Base-by-base conservation (phyloP, 2,329 filamentous ascomycete species). In the Setomelanomma holmii region DNA sequence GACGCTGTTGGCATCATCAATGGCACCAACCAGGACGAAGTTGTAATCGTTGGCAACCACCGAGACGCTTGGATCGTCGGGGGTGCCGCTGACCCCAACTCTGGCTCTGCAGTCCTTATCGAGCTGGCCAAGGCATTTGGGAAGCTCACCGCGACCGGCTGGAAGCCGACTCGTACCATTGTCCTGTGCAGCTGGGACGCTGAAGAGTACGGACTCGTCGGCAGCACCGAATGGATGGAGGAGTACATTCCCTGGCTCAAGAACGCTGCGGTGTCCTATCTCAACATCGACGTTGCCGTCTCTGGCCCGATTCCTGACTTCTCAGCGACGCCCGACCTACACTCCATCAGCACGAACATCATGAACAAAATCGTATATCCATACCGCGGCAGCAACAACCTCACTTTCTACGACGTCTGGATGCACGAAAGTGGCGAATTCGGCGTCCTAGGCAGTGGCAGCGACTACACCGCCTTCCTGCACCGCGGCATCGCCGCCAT, bases 1-100 rank as follows among this genome's bases (percentile, higher is more conserved):
- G 85, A 91, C 72, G 82, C 84, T 23, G 84, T 84, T 45, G 84
- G 85, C n/a, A 78, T 91, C 20, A 86, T 92, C 69, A 88, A 87
- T 56, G 86, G 84, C 58, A 84, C 79, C 27, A 85, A 89, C 47
- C 54, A 77, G 49, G 78, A 82, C 57, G 85, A 88, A 62, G 79
- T 80, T 4, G 69, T 83, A 14, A 68, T 83, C 22, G 73, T 83
- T 20, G 81, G 81, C 3, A 83, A 83, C 33, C 81, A 83, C 52
- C 76, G 81, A 10, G 81, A 84, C 65, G 81, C 81, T 0, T 84
- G 81, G 81, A 80, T 82, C 8, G 72, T 81, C 21, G 81, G 81
- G 4, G 81, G 81, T 3, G 81, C 81, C 1, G 78, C 77, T 0
- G 81, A 84, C 45, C 81, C 81, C 1, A 82, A 83, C 38, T 80